Conservation (phyloP, 192 early-diverging fungal genomes). For the Powellomyces hirtus region DNA sequence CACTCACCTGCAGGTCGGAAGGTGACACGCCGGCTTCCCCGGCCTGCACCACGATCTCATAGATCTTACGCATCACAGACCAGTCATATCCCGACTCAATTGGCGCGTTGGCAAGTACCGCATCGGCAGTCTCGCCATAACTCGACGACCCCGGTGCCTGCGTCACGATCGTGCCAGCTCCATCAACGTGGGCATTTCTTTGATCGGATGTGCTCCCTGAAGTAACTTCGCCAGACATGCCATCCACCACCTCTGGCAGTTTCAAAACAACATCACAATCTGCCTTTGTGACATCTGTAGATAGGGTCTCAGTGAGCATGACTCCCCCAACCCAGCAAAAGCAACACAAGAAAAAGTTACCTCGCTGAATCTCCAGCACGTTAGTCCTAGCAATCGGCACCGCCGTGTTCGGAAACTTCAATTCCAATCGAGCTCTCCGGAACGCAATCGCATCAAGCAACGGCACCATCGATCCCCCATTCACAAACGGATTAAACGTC, state of each 20-base stretch:
- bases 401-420: neutral
- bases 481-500: slow-evolving; percentile 18
- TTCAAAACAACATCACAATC: neutral
- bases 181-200: neutral
- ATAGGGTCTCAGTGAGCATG: too few relatives aligned
- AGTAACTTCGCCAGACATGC: too few relatives aligned
- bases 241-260: neutral
- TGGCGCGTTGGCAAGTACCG: too few relatives aligned
- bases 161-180: too few relatives aligned
- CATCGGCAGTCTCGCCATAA: too few relatives aligned
- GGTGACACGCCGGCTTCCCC: neutral
- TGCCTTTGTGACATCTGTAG: neutral
- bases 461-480: slow-evolving; percentile 24
- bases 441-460: slow-evolving; percentile 21
- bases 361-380: neutral
- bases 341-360: too few relatives aligned
- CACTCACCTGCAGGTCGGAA: neutral
- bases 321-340: too few relatives aligned
- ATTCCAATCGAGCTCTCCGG: slow-evolving; percentile 2
- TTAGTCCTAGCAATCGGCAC: neutral
- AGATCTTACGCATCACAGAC: too few relatives aligned
- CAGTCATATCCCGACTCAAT: too few relatives aligned
- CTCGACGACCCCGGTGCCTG: too few relatives aligned
- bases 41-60: neutral
- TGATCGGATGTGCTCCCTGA: neutral